These are phyloP conservation scores for Stagonosporopsis rhizophila DNA, from an alignment of 2,329 filamentous ascomycete genomes.

Conservation along the genomic window DNA sequence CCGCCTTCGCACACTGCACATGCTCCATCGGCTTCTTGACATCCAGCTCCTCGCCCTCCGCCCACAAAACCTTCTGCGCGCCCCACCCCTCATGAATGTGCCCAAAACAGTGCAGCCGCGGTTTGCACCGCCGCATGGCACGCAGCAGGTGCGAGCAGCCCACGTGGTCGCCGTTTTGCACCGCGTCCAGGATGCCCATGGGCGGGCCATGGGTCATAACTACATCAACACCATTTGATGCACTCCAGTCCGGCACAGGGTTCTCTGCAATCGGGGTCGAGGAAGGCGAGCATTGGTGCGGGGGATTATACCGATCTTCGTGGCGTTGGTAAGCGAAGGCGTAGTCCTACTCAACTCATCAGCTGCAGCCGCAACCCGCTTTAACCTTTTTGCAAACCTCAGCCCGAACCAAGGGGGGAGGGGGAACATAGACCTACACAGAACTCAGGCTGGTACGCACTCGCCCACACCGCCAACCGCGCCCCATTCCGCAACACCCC, in stretches of 20 bases:
- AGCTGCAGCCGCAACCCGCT: neutral
- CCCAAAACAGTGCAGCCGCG: slow-evolving; percentile 67
- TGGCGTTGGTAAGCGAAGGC: slow-evolving; percentile 62
- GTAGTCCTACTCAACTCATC: slow-evolving; percentile 44
- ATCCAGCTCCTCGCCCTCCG: slow-evolving; percentile 30
- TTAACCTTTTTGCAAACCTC: no score
- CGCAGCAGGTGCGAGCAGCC: slow-evolving; percentile 64
- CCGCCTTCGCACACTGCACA: slow-evolving; percentile 21
- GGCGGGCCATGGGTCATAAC: slow-evolving; percentile 70
- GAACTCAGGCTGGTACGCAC: slow-evolving; percentile 64
- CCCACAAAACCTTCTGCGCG: slow-evolving; percentile 50
- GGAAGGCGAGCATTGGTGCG: slow-evolving; percentile 34
- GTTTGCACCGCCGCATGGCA: slow-evolving; percentile 59
- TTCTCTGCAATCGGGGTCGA: slow-evolving; percentile 41
- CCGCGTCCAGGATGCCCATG: slow-evolving; percentile 57
- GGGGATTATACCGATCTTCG: slow-evolving; percentile 61
- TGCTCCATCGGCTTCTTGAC: slow-evolving; percentile 24
- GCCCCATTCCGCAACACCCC: slow-evolving; percentile 60
- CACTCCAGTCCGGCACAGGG: slow-evolving; percentile 54
- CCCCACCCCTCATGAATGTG: slow-evolving; percentile 65
- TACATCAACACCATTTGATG: slow-evolving; percentile 55
- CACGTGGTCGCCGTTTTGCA: slow-evolving; percentile 45
- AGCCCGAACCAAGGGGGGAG: no score
- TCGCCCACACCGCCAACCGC: slow-evolving; percentile 59
- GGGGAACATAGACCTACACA: slow-evolving; percentile 39